phyloP scores from a whole-genome alignment of 306 rosid genomes.

The Heteromeles arbutifolia region DNA sequence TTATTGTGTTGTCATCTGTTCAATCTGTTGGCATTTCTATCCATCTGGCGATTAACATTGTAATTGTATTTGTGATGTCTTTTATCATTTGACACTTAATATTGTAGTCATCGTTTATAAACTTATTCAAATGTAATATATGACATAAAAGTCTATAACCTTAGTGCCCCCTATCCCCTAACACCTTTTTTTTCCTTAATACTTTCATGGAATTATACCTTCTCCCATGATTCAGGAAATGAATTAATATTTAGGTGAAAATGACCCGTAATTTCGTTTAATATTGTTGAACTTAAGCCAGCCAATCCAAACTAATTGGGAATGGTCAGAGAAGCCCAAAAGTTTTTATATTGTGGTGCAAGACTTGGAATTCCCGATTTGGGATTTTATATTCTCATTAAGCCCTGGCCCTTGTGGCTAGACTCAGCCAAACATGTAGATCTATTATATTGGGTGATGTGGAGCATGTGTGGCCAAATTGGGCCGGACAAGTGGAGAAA shows the following conservation, averaged over 20 bases:
- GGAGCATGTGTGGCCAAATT: not conserved
- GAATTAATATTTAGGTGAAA: not conserved
- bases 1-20: not conserved
- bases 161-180: not conserved
- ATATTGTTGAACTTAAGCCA: not conserved
- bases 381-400: not conserved
- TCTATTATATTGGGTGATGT: not conserved
- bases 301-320: not conserved
- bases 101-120: too few species aligned
- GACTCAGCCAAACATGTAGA: not conserved
- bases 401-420: not conserved
- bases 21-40: not conserved
- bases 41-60: not conserved
- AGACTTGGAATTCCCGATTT: not conserved
- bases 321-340: not conserved
- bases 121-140: not conserved
- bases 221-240: not conserved
- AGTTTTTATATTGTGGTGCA: not conserved
- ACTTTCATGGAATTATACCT: not conserved
- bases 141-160: not conserved
- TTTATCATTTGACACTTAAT: not conserved
- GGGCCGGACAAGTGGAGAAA: not conserved
- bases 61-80: not conserved
- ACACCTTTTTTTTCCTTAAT: not conserved
- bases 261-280: not conserved